A percentile compares a stretch with the other conserved stretches of the same genome.
Conservation (phyloP, 345 rosid genomes). For the Litchi chinensis region DNA sequence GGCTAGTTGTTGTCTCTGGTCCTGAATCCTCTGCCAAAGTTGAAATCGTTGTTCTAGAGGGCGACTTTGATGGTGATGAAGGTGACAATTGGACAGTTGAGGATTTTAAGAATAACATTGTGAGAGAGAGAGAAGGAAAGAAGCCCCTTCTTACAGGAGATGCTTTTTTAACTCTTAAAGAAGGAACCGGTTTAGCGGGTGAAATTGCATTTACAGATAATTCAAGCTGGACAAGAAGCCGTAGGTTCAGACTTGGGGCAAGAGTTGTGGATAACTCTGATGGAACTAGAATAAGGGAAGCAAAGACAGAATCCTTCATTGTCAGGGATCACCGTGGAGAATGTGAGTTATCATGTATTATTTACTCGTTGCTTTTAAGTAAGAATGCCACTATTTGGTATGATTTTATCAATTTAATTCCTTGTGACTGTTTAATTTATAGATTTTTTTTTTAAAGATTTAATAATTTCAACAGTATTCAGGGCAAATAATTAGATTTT, state of each 20-base stretch:
- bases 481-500: background rate
- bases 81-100: constrained; percentile 69
- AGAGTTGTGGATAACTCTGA: constrained; percentile 69
- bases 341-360: constrained; percentile 51
- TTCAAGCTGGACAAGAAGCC: constrained; percentile 99
- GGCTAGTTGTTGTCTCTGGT: constrained; percentile 60
- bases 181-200: constrained; percentile 63
- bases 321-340: constrained; percentile 99
- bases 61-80: constrained; percentile 82
- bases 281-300: constrained; percentile 64
- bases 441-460: background rate
- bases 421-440: constrained; percentile 29
- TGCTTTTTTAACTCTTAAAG: constrained; percentile 58
- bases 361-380: background rate
- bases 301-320: constrained; percentile 83
- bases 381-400: background rate
- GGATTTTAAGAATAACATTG: constrained; percentile 84
- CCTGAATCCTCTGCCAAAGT: constrained; percentile 74
- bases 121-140: constrained; percentile 94
- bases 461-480: background rate
- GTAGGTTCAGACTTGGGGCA: constrained; percentile 90
- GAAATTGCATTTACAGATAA: constrained; percentile 95
- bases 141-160: constrained; percentile 92
- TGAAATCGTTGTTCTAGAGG: constrained; percentile 90
- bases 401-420: background rate